Base-by-base conservation (phyloP, 192 early-diverging fungal species). In the Coemansia sp. region DNA sequence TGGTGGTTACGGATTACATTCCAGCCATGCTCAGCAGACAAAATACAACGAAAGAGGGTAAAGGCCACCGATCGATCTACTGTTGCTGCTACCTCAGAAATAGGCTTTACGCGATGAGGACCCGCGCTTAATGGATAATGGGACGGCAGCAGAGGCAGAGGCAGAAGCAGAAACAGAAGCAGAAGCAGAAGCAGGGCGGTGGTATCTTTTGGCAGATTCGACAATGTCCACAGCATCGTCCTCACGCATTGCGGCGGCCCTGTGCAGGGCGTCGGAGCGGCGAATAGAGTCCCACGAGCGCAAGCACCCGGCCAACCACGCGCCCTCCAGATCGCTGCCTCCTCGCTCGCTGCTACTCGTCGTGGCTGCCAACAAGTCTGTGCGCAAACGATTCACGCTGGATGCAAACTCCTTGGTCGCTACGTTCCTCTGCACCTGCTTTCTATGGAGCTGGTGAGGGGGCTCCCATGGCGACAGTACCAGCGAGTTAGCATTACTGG, bases 261-360 rank as follows among this genome's bases (percentile, higher is more conserved):
- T 46, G 22, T 48, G 65, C 14, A 81, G 61, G 0, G 63, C 51
- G 38, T 70, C 65, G 5, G 75, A 76, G 12, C 79, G 43, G 25
- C 79, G 75, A 16, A 82, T 77, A 37, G 75, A 76, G 38, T 77
- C 75, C 79, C 79, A 82, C 2, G 74, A 49, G 13, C 68, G 49
- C 6, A 74, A 16, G 42, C 71, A 82, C 16, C 39, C 25, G 1
- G 68, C 54, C 50, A 70, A 40, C 75, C 79, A 77, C 19, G 44
- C 54, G 40, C 74, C 79, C 32, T 65, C 58, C 13, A 42, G 25
- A 46, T 58, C 61, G 57, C 39, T 41, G 57, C 39, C 39, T 25
- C 51, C 25, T 8, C 20, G 22, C 51, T 54, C 51, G 16, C 39
- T 41, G 57, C n/a, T 41, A 13, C 39, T 68, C 54, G 13, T 41